Base-by-base conservation (phyloP, 140 eudicot genomes). In the Erigeron philadelphicus region DNA sequence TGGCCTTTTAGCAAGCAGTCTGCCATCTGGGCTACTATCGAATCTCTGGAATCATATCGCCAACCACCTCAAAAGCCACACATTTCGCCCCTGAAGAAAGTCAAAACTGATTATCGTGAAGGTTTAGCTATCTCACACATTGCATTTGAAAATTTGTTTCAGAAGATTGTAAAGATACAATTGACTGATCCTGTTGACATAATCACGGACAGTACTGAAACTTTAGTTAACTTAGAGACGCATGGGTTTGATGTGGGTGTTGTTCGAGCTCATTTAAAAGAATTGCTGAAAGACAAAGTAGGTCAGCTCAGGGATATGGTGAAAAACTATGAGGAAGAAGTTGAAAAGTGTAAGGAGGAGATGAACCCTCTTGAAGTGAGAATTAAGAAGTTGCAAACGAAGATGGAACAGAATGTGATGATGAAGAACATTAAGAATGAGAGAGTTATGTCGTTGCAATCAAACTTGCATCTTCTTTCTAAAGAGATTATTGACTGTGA, bases 231-330 rank as follows among this genome's bases (percentile, higher is more conserved):
- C 13, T 73, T 81, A 63, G 82, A 77, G 68, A 21, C 31, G 3
- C 74, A 77, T 25, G 85, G 85, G 21, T 81, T 81, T n/a, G 59
- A 74, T 17, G 85, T 81, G 61, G 75, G 56, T 58, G 52, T 50
- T 11, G 16, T 81, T 18, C 75, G 72, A 15, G 67, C 44, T 3
- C 63, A 78, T 65, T 65, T 81, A 31, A 71, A 41, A 10, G 45
- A 73, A 54, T 54, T 81, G 21, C 63, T 68, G 8, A 81, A 81
- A 76, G 31, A 7, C 3, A 13, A 40, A 59, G 53, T 17, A 18
- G 60, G 58, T 8, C 59, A 64, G 53, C 76, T 72, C 2, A 54
- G 57, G 66, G 69, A 2, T 0, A 64, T 61, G 62, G 17, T 48
- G 67, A 76, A 62, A 47, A 31, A 31, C 3, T 2, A 31, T 31